Conservation (phyloP, 441 rosid genomes). For the Codiaeum variegatum region DNA sequence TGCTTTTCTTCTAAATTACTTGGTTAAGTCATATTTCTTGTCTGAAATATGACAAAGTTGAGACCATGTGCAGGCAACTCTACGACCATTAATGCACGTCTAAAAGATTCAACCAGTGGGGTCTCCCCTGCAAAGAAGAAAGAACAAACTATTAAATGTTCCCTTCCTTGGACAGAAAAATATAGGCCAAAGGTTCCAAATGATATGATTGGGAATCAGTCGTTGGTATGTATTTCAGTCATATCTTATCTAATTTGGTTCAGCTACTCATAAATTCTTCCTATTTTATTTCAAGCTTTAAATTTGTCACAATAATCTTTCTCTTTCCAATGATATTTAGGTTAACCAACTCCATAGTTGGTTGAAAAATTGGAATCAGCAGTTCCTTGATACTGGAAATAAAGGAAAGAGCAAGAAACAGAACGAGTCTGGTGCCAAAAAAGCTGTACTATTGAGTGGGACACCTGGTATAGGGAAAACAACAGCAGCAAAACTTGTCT, state of each 20-base stretch:
- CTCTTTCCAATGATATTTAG: constrained; percentile 35
- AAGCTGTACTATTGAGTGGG: constrained; percentile 88
- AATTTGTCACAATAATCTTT: constrained; percentile 7
- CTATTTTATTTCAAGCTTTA: constrained; percentile 3
- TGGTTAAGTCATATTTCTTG: constrained; percentile 1
- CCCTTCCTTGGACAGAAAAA: constrained; percentile 82
- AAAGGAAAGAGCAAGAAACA: constrained; percentile 74
- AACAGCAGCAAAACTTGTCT: constrained; percentile 81
- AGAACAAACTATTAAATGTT: constrained; percentile 38
- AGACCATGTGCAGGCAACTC: constrained; percentile 33
- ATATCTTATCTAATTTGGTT: not conserved
- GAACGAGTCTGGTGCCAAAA: constrained; percentile 67
- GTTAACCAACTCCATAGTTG: constrained; percentile 85
- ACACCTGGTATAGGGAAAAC: constrained; percentile 98
- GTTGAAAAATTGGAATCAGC: constrained; percentile 80
- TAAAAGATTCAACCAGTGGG: constrained; percentile 27
- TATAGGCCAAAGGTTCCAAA: constrained; percentile 76
- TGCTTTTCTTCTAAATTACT: not conserved
- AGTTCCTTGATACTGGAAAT: constrained; percentile 55
- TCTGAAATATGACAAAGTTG: constrained; percentile 16
- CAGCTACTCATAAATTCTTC: not conserved
- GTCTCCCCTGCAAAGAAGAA: constrained; percentile 44
- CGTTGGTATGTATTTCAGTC: constrained; percentile 46
- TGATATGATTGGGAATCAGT: constrained; percentile 90
- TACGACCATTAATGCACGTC: constrained; percentile 25